Percentiles rank a stretch among this genome's conserved stretches.
phyloP scores from a whole-genome alignment of 768 basidiomycete species.

The Steccherinum ochraceum region DNA sequence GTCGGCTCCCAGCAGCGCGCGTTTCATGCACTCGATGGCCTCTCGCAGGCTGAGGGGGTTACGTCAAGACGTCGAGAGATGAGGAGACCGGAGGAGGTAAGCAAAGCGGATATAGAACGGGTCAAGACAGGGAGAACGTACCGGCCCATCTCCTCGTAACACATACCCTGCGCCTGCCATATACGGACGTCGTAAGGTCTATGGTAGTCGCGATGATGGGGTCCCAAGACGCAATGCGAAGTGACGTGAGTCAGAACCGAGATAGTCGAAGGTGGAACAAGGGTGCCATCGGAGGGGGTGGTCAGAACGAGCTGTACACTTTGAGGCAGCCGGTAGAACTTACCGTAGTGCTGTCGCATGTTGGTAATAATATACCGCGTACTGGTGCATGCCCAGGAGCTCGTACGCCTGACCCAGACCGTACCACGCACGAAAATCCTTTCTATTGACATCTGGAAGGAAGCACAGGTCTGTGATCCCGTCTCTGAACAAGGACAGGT shows the following conservation, averaged over 20 bases:
- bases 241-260: no score
- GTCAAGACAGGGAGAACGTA: conserved; percentile 26
- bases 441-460: conserved; percentile 79
- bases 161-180: conserved; percentile 92
- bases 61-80: neutral
- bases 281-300: conserved; percentile 2
- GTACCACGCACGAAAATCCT: conserved; percentile 98
- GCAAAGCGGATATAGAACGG: conserved; percentile 11
- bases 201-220: conserved; percentile 3
- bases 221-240: no score
- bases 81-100: conserved; percentile 10
- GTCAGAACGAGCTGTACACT: no score
- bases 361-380: conserved; percentile 94
- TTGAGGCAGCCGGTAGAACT: conserved; percentile 12
- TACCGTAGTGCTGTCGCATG: conserved; percentile 89
- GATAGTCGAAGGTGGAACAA: no score
- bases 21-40: conserved; percentile 87
- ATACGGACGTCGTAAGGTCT: conserved; percentile 95
- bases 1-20: conserved; percentile 79
- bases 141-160: conserved; percentile 90
- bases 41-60: conserved; percentile 58
- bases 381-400: conserved; percentile 92
- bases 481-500: neutral
- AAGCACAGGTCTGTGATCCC: neutral
- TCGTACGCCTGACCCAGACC: conserved; percentile 98